Evolutionary conservation across 1,284 basidiomycete genomes (phyloP).

Genomic region (Butyriboletus appendiculatus): DNA sequence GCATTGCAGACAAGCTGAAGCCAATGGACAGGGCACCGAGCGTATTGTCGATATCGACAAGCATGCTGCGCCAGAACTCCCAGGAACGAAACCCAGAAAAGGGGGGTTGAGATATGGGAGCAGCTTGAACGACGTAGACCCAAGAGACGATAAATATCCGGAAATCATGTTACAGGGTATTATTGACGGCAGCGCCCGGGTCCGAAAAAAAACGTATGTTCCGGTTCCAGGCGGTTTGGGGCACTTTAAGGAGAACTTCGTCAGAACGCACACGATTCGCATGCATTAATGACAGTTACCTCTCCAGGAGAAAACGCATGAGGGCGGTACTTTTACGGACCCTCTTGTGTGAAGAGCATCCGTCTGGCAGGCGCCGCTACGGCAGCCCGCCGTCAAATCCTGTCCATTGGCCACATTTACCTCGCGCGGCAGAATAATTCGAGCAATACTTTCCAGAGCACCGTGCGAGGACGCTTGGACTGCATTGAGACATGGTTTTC

Average conservation of each 20-base stretch:
- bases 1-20: conserved; percentile 49
- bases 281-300: conserved; percentile 1
- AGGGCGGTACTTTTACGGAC: conserved; percentile 6
- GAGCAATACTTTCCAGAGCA: neutral
- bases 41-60: conserved; percentile 45
- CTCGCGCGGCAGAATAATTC: neutral
- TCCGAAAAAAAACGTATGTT: neutral
- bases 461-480: neutral
- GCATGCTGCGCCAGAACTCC: conserved; percentile 12
- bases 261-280: conserved; percentile 1
- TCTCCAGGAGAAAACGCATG: conserved; percentile 3
- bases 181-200: neutral
- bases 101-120: neutral
- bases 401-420: neutral
- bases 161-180: neutral
- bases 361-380: neutral
- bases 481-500: neutral
- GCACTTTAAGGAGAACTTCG: conserved; percentile 1
- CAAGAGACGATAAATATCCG: conserved; percentile 4
- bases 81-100: neutral
- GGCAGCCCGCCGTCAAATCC: neutral
- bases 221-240: neutral
- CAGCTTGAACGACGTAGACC: neutral
- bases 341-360: neutral
- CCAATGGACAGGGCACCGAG: conserved; percentile 61